Evolutionary conservation across 352 stramenopile genomes (phyloP).

Genomic region (Phytophthora rubi): DNA sequence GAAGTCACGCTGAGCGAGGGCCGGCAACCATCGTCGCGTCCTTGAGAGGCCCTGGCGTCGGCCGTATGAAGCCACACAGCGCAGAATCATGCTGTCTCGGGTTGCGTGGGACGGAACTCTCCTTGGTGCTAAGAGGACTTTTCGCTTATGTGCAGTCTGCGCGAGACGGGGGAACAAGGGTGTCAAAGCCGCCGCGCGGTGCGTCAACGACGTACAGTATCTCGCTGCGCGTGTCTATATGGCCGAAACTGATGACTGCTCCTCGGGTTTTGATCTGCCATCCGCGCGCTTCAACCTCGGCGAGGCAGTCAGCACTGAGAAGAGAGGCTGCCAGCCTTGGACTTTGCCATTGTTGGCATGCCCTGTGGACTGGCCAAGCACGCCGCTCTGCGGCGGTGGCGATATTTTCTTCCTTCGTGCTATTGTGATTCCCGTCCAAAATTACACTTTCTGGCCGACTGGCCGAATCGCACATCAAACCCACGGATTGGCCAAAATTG

Average conservation of each 20-base stretch:
- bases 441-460: too few relatives aligned
- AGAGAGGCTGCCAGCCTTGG: too few relatives aligned
- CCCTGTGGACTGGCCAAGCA: too few relatives aligned
- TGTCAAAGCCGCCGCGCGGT: background rate
- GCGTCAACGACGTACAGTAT: constrained; percentile 1
- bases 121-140: constrained; percentile 11
- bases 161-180: background rate
- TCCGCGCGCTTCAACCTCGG: too few relatives aligned
- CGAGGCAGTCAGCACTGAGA: too few relatives aligned
- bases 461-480: too few relatives aligned
- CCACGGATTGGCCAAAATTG: too few relatives aligned
- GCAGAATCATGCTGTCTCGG: constrained; percentile 15
- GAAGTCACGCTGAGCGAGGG: constrained; percentile 22
- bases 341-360: too few relatives aligned
- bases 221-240: constrained; percentile 17
- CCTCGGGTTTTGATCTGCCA: background rate
- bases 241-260: background rate
- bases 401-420: too few relatives aligned
- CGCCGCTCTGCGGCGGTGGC: too few relatives aligned
- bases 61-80: constrained; percentile 19
- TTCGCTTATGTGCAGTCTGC: constrained; percentile 16
- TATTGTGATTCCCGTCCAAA: too few relatives aligned
- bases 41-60: constrained; percentile 13
- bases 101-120: background rate
- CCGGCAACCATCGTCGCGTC: constrained; percentile 16